A percentile compares a stretch with the other conserved stretches of the same genome.
Conservation (phyloP, 331 rosid species). For the Dryas integrifolia region DNA sequence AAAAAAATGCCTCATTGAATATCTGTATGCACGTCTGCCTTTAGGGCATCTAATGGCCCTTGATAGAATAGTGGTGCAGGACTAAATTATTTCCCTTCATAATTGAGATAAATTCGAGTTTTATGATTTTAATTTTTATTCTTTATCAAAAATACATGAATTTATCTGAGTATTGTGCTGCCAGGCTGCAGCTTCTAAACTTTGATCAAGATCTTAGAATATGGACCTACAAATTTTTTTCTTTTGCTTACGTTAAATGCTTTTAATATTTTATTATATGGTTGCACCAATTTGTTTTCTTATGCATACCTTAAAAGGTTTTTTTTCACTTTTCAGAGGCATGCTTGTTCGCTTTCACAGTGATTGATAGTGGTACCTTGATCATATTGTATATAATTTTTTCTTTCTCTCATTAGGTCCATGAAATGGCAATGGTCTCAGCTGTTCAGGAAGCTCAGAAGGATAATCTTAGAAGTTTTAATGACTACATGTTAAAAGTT, state of each 20-base stretch:
- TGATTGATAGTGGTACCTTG: slow-evolving; percentile 15
- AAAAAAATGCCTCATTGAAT: background rate
- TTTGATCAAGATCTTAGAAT: background rate
- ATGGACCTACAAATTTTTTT: background rate
- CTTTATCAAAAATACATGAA: background rate
- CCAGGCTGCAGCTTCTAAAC: background rate
- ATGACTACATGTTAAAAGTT: slow-evolving; percentile 89
- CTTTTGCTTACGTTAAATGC: background rate
- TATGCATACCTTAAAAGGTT: background rate
- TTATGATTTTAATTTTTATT: background rate
- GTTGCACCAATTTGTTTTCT: background rate
- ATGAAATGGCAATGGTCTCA: slow-evolving; percentile 96
- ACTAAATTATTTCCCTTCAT: background rate
- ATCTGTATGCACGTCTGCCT: background rate
- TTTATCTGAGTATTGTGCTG: background rate
- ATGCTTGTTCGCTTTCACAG: background rate
- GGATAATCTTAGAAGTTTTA: slow-evolving; percentile 88
- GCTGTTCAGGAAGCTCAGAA: slow-evolving; percentile 97
- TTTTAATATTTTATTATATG: background rate
- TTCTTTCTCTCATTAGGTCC: slow-evolving; percentile 54
- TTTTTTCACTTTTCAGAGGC: background rate
- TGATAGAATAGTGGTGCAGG: background rate
- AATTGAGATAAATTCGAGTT: background rate
- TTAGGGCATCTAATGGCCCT: background rate
- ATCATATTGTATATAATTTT: slow-evolving; percentile 1